These are phyloP conservation scores for Candida maltosa DNA, from an alignment of 805 yeast genomes.

Conservation along the genomic window DNA sequence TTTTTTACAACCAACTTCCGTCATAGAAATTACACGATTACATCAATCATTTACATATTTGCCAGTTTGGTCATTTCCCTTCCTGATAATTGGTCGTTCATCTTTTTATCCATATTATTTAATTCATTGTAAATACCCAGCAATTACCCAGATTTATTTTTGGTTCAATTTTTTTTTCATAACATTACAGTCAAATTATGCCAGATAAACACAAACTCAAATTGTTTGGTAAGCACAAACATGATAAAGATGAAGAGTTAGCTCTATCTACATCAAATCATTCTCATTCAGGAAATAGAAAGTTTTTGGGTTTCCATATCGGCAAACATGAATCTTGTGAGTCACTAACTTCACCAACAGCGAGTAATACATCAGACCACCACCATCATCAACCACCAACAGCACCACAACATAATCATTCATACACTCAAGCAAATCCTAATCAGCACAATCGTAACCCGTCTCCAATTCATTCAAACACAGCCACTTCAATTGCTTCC, in stretches of 20 bases:
- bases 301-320: slow-evolving; percentile 39
- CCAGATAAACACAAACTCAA: slow-evolving; percentile 44
- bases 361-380: slow-evolving; percentile 19
- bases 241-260: slow-evolving; percentile 20
- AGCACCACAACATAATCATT: slow-evolving; percentile 1
- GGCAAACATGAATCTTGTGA: slow-evolving; percentile 41
- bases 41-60: neutral
- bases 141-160: too few species aligned
- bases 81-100: too few species aligned
- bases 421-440: neutral
- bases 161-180: too few species aligned
- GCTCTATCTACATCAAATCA: slow-evolving; percentile 18
- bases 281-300: slow-evolving; percentile 22
- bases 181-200: slow-evolving; percentile 18
- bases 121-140: too few species aligned
- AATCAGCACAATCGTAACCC: neutral
- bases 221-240: slow-evolving; percentile 38
- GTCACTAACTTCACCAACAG: slow-evolving; percentile 31
- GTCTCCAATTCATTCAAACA: slow-evolving; percentile 7
- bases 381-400: neutral
- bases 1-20: neutral
- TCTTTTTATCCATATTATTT: too few species aligned
- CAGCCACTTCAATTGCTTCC: slow-evolving; percentile 2
- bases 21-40: neutral
- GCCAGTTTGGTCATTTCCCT: neutral